Percentiles rank a stretch among this genome's conserved stretches.
phyloP scores from a whole-genome alignment of 2,329 filamentous ascomycete species.

The Massarina eburnea region DNA sequence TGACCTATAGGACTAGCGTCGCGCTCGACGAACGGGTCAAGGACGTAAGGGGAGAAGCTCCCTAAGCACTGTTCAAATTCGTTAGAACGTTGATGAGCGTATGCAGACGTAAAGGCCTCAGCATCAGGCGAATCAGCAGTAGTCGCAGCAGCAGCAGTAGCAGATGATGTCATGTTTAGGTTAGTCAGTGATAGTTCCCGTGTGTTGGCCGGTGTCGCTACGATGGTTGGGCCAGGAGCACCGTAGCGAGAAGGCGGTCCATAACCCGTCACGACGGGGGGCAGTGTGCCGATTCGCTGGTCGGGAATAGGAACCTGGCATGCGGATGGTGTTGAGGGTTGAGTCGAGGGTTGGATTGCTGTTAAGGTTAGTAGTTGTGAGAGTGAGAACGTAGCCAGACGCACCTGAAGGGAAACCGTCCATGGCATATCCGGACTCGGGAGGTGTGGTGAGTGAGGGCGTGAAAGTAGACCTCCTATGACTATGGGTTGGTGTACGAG shows the following conservation, averaged over 20 bases:
- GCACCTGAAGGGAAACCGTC: slow-evolving; percentile 2
- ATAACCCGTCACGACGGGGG: too few relatives aligned
- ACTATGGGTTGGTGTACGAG: too few relatives aligned
- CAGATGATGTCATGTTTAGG: not conserved
- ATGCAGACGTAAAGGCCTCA: not conserved
- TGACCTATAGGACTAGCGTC: not conserved
- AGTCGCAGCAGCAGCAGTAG: not conserved
- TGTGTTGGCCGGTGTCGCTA: too few relatives aligned
- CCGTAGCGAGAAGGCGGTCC: too few relatives aligned
- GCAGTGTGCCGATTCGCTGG: too few relatives aligned
- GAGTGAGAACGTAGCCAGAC: slow-evolving; percentile 2
- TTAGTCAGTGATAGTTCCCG: too few relatives aligned
- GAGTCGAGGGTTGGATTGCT: too few relatives aligned
- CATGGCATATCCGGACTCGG: slow-evolving; percentile 1
- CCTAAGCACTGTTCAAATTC: not conserved
- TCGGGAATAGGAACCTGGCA: too few relatives aligned
- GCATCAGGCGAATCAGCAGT: not conserved
- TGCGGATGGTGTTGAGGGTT: not conserved
- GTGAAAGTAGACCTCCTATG: slow-evolving; percentile 1
- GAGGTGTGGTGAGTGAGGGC: slow-evolving; percentile 2
- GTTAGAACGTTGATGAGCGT: not conserved
- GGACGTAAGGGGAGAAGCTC: not conserved
- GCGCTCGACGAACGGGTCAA: not conserved
- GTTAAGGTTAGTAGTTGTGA: not conserved
- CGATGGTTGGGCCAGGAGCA: too few relatives aligned